These are phyloP conservation scores for Sugiyamaella neomexicana DNA, from an alignment of 1,139 yeast genomes.

Conservation along the genomic window DNA sequence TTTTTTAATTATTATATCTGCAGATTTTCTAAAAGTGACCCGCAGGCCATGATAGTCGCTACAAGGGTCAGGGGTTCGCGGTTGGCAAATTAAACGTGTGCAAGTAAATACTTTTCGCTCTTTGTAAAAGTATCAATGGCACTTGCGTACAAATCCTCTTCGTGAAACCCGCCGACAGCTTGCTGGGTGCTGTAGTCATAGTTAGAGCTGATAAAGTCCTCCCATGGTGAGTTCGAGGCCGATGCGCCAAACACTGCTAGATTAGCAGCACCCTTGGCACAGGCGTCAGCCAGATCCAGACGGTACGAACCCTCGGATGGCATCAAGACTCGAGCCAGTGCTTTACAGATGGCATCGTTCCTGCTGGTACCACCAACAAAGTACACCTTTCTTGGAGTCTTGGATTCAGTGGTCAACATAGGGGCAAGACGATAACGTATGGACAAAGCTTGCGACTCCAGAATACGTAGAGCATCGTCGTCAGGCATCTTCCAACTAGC, in stretches of 20 bases:
- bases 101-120: constrained; percentile 19
- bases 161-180: constrained; percentile 8
- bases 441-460: constrained; percentile 84
- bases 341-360: constrained; percentile 63
- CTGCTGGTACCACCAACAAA: constrained; percentile 89
- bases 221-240: constrained; percentile 25
- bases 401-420: constrained; percentile 47
- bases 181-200: neutral
- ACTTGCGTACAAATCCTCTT: constrained; percentile 12
- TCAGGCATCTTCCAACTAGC: constrained; percentile 47
- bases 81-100: neutral
- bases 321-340: constrained; percentile 71
- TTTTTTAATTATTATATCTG: neutral
- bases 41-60: no score
- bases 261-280: constrained; percentile 94
- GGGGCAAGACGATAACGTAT: constrained; percentile 81
- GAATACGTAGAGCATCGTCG: constrained; percentile 73
- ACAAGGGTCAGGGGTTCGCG: no score
- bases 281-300: constrained; percentile 82
- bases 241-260: constrained; percentile 68
- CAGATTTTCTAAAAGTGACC: no score
- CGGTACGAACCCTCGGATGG: constrained; percentile 61
- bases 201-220: constrained; percentile 22
- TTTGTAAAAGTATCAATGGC: constrained; percentile 19
- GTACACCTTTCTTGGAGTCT: constrained; percentile 66